These are phyloP conservation scores for Lepidium didymum DNA, from an alignment of 345 rosid species.

Conservation along the genomic window DNA sequence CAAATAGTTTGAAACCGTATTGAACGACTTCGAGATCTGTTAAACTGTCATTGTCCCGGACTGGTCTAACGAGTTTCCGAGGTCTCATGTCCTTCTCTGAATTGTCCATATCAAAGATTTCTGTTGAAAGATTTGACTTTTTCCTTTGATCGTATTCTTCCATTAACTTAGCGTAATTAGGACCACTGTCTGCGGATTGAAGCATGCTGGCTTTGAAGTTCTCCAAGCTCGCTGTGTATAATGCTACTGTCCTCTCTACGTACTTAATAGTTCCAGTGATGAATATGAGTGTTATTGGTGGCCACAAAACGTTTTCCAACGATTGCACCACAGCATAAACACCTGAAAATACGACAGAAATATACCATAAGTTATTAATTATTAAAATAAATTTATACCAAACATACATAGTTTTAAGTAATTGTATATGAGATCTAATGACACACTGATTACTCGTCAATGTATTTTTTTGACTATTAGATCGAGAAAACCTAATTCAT, in stretches of 20 bases:
- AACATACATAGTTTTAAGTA: too few relatives aligned
- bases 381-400: too few relatives aligned
- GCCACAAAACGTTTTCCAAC: constrained; percentile 6
- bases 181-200: constrained; percentile 7
- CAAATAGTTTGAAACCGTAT: constrained; percentile 34
- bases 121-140: neutral
- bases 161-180: constrained; percentile 29
- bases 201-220: constrained; percentile 27
- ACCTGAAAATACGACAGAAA: constrained; percentile 3
- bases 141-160: constrained; percentile 17
- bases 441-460: too few relatives aligned
- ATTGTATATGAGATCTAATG: too few relatives aligned
- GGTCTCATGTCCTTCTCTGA: constrained; percentile 14
- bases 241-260: constrained; percentile 33
- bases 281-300: constrained; percentile 22
- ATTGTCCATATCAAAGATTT: constrained; percentile 1
- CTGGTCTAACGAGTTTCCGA: neutral
- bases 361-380: too few relatives aligned
- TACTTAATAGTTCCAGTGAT: constrained; percentile 36
- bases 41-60: neutral
- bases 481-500: too few relatives aligned
- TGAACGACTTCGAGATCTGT: constrained; percentile 25
- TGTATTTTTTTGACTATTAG: too few relatives aligned
- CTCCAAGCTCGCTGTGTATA: constrained; percentile 34
- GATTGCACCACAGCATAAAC: constrained; percentile 31